These are phyloP conservation scores for Moricandia arvensis DNA, from an alignment of 345 rosid genomes.

Conservation along the genomic window DNA sequence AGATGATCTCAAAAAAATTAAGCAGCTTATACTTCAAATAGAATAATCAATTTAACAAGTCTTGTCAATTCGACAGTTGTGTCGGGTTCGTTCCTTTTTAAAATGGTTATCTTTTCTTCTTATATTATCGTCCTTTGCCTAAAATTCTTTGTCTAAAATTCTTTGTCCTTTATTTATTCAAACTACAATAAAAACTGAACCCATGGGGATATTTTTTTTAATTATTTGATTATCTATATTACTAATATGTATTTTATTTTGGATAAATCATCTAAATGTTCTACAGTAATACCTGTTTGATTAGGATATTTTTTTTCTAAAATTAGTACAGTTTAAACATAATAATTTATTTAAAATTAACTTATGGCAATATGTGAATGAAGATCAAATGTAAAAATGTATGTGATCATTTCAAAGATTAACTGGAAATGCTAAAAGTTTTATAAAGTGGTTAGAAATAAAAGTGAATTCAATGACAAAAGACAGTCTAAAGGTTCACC, in stretches of 20 bases:
- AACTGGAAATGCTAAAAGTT: background rate
- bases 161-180: background rate
- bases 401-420: background rate
- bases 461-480: background rate
- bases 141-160: background rate
- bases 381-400: background rate
- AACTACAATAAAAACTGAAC: background rate
- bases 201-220: too few species aligned
- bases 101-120: slow-evolving; percentile 14
- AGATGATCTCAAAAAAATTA: background rate
- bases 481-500: background rate
- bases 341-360: background rate
- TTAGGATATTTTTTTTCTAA: background rate
- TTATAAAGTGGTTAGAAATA: background rate
- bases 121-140: background rate
- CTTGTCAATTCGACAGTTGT: slow-evolving; percentile 23
- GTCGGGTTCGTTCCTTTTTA: slow-evolving; percentile 4
- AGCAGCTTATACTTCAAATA: background rate
- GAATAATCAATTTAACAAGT: background rate
- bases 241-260: background rate
- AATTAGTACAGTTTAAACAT: background rate
- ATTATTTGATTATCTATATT: background rate
- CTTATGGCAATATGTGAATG: background rate
- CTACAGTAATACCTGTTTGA: background rate
- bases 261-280: background rate